A percentile compares a stretch with the other conserved stretches of the same genome.
Evolutionary conservation across 1,284 basidiomycete species (phyloP).

Genomic region (Ustilago shanxiensis): DNA sequence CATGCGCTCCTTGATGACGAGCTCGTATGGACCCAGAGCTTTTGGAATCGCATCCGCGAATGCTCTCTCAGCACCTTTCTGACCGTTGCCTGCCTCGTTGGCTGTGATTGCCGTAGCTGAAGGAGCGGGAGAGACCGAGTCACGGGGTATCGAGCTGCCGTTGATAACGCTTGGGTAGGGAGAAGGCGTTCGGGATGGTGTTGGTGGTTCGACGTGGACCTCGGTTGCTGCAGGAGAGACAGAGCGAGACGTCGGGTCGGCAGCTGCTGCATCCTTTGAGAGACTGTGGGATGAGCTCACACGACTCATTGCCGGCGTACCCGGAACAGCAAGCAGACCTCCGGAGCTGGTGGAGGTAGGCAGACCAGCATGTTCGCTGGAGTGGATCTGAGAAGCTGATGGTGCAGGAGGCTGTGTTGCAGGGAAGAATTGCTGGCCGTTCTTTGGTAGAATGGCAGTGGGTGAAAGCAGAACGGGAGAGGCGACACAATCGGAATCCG

Average conservation of each 20-base stretch:
- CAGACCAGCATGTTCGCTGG: neutral
- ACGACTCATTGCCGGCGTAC: slow-evolving; percentile 27
- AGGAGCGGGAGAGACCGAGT: slow-evolving; percentile 20
- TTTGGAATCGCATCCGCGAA: slow-evolving; percentile 52
- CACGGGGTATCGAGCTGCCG: slow-evolving; percentile 1
- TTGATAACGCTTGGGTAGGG: slow-evolving; percentile 11
- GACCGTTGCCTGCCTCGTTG: neutral
- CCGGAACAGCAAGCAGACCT: slow-evolving; percentile 33
- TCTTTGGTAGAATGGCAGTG: slow-evolving; percentile 11
- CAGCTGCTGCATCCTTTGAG: slow-evolving; percentile 18
- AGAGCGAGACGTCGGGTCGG: slow-evolving; percentile 15
- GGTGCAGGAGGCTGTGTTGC: slow-evolving; percentile 2
- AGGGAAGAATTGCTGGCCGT: slow-evolving; percentile 2
- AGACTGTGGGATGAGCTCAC: slow-evolving; percentile 42
- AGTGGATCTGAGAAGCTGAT: neutral
- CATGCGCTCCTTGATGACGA: slow-evolving; percentile 84
- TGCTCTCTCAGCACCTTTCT: slow-evolving; percentile 3
- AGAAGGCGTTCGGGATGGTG: slow-evolving; percentile 37
- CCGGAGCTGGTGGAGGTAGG: slow-evolving; percentile 19
- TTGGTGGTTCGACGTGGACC: slow-evolving; percentile 39
- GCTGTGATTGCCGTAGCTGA: neutral
- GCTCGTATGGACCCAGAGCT: slow-evolving; percentile 76
- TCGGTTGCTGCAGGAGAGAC: slow-evolving; percentile 29
- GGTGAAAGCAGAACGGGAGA: slow-evolving; percentile 45
- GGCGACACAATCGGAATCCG: slow-evolving; percentile 26